Base-by-base conservation (phyloP, 345 rosid species). In the Euphorbia pulcherrima region DNA sequence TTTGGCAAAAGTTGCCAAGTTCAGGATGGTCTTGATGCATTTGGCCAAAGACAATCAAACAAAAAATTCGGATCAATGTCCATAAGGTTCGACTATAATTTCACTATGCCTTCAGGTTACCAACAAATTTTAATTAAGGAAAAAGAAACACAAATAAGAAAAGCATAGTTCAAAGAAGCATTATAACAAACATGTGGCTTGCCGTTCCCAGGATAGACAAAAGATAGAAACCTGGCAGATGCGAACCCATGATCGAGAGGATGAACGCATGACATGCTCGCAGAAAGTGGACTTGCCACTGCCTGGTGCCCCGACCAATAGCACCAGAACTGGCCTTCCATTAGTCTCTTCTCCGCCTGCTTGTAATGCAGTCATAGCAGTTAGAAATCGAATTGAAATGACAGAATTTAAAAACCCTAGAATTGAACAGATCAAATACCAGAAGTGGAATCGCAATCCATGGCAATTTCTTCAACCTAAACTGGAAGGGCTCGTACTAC, bases 221-320 rank as follows among this genome's bases (percentile, higher is more conserved):
- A 12, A 40, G 20, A 20, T 3, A 30, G n/a, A 40, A 14, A 93
- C 99, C 97, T 94, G 97, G 62, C 96, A 94, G 63, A 93, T 46
- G 69, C 99, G 99, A 70, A 72, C 77, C 99, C 97, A 91, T 20
- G 92, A 78, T 12, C 97, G 80, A 3, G 77, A 69, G 28, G 95
- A 78, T 60, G 85, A 83, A 13, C 79, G 67, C 75, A 89, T 79
- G 8, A 89, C 87, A 72, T 74, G 66, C 24, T 94, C 92, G 63
- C 95, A 84, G 74, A 94, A 89, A 28, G 97, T 89, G 73, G 99
- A 89, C 76, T 94, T 94, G 24, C 97, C 99, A 73, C 99, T 94
- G 11, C 96, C 97, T 5, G 97, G 99, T 0, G 97, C 87, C 18
- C 97, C 97, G 18, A 87, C 81, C 68, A 91, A 68, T 35, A 94